Evolutionary conservation across 345 rosid genomes (phyloP).

Genomic region (Hypericum perforatum): DNA sequence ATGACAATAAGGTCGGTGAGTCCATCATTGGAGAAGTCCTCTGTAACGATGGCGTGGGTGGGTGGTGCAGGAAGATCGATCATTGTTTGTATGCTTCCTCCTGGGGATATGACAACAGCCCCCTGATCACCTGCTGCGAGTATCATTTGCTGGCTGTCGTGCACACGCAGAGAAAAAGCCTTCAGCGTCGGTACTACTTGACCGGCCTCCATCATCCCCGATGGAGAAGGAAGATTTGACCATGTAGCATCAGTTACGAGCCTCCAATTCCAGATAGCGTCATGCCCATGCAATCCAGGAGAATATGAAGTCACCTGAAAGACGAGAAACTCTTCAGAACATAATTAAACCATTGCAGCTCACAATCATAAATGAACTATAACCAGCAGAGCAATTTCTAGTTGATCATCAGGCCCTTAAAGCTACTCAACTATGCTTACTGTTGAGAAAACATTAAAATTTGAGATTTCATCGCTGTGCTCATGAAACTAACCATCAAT

Average conservation of each 20-base stretch:
- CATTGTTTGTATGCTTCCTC: conserved; percentile 66
- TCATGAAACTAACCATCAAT: too few relatives aligned
- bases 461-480: too few relatives aligned
- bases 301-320: conserved; percentile 83
- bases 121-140: conserved; percentile 94
- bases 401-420: too few relatives aligned
- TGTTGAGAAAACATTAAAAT: too few relatives aligned
- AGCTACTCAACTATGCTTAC: too few relatives aligned
- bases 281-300: conserved; percentile 77
- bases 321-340: background rate
- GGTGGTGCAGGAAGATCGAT: conserved; percentile 82
- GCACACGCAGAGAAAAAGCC: conserved; percentile 57
- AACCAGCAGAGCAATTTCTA: too few relatives aligned
- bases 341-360: background rate
- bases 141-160: conserved; percentile 76
- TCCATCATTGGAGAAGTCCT: conserved; percentile 88
- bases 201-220: conserved; percentile 74
- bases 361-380: too few relatives aligned
- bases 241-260: conserved; percentile 77
- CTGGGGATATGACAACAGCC: conserved; percentile 73
- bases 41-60: conserved; percentile 65
- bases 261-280: conserved; percentile 28
- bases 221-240: conserved; percentile 87
- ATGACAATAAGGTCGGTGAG: conserved; percentile 79
- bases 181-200: conserved; percentile 74